Conservation (phyloP, 140 eudicot genomes). For the Bidens hawaiensis region DNA sequence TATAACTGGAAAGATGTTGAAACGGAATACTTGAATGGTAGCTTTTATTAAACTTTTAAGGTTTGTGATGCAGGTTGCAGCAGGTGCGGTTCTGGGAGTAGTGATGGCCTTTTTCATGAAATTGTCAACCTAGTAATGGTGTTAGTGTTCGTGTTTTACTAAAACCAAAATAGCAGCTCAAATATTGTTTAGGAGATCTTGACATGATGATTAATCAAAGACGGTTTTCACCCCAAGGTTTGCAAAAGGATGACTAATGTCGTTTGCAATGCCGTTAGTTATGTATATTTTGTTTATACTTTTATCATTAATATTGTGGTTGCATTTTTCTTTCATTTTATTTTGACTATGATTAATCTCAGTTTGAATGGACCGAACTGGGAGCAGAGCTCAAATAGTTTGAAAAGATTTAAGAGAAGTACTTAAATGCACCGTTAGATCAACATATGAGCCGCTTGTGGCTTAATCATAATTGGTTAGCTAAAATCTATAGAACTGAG, state of each 20-base stretch:
- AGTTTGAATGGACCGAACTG: too few relatives aligned
- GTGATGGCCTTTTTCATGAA: slow-evolving; percentile 56
- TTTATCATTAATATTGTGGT: too few relatives aligned
- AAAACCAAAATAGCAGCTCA: slow-evolving; percentile 1
- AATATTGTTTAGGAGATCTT: slow-evolving; percentile 18
- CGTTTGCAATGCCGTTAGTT: background rate
- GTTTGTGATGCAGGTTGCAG: slow-evolving; percentile 56
- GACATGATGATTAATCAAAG: slow-evolving; percentile 10
- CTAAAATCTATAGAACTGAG: too few relatives aligned
- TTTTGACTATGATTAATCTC: too few relatives aligned
- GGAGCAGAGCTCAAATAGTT: too few relatives aligned
- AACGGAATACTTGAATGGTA: background rate
- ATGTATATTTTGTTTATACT: background rate
- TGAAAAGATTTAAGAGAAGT: too few relatives aligned
- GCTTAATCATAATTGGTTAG: too few relatives aligned
- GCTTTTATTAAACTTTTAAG: background rate
- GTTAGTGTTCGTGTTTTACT: background rate
- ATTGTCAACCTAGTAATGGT: slow-evolving; percentile 26
- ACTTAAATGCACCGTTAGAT: too few relatives aligned
- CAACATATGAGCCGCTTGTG: too few relatives aligned
- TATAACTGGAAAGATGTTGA: background rate
- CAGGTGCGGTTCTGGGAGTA: slow-evolving; percentile 75
- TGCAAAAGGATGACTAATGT: background rate
- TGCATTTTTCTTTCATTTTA: too few relatives aligned
- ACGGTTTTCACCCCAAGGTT: slow-evolving; percentile 2